Evolutionary conservation across 352 stramenopile genomes (phyloP).

Genomic region (Pythium volutum): DNA sequence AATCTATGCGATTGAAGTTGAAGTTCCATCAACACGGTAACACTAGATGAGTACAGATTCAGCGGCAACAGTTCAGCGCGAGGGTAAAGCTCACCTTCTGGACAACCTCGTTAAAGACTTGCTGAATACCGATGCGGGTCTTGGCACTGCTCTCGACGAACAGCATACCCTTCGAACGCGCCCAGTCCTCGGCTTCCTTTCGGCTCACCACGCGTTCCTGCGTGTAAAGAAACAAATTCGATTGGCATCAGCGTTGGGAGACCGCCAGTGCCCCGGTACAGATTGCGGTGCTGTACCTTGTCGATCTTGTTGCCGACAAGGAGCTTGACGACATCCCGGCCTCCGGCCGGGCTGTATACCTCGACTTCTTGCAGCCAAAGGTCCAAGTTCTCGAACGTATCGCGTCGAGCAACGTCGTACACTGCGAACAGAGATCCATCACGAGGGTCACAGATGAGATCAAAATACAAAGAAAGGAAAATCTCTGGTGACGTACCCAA

Average conservation of each 20-base stretch:
- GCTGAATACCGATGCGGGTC: conserved; percentile 93
- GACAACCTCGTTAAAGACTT: conserved; percentile 97
- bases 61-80: background rate
- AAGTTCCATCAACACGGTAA: background rate
- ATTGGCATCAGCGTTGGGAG: background rate
- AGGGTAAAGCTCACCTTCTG: conserved; percentile 87
- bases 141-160: conserved; percentile 98
- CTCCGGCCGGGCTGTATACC: conserved; percentile 93
- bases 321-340: conserved; percentile 96
- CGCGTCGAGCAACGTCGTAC: conserved; percentile 95
- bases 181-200: conserved; percentile 95
- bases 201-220: conserved; percentile 91
- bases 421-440: conserved; percentile 45
- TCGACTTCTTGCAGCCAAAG: conserved; percentile 98
- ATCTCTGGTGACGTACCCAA: conserved; percentile 60
- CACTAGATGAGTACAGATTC: background rate
- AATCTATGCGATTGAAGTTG: conserved; percentile 47
- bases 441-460: no score
- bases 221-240: background rate
- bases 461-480: background rate
- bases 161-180: conserved; percentile 95
- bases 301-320: conserved; percentile 98
- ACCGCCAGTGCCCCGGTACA: background rate
- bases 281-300: conserved; percentile 39
- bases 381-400: conserved; percentile 98